phyloP scores from a whole-genome alignment of 257 asterid genomes.

The Solanum tarapatanum region DNA sequence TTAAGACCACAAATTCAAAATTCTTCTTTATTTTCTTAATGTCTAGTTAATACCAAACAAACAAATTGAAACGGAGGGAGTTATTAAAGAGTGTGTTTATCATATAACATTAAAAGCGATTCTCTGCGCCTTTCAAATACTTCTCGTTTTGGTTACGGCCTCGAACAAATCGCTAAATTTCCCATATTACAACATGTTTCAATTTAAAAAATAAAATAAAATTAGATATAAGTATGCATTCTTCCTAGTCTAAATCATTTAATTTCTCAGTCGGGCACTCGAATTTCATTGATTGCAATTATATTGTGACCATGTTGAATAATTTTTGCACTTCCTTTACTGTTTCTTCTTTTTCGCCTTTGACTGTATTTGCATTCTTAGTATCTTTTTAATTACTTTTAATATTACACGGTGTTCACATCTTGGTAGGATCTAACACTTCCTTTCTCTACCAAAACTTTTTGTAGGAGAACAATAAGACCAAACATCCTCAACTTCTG shows the following conservation, averaged over 20 bases:
- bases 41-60: background rate
- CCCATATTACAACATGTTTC: background rate
- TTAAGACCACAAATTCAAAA: background rate
- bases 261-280: background rate
- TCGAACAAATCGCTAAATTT: background rate
- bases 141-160: background rate
- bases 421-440: background rate
- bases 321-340: background rate
- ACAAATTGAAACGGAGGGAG: background rate
- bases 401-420: background rate
- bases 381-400: background rate
- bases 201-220: background rate
- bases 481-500: conserved; percentile 88
- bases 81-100: background rate
- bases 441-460: background rate
- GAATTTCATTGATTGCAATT: background rate
- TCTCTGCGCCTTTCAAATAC: background rate
- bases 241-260: background rate
- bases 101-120: background rate
- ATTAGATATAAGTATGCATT: background rate
- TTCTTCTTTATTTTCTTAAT: background rate
- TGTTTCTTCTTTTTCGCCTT: background rate
- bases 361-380: background rate
- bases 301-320: background rate
- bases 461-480: conserved; percentile 81